phyloP scores from a whole-genome alignment of 441 rosid genomes.

The Jatropha multifida region DNA sequence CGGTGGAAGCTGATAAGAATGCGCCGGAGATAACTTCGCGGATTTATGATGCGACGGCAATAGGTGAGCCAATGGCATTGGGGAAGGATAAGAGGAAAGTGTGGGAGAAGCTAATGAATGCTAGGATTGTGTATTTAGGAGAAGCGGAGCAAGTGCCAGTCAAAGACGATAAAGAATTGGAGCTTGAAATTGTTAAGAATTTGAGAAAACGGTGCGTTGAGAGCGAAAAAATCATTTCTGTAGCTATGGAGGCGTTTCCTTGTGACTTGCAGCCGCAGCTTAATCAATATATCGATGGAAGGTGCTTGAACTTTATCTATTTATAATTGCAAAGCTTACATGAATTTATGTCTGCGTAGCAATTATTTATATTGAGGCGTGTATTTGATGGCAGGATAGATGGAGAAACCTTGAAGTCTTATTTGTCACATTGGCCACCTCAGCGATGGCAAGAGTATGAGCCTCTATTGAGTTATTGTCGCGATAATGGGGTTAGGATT shows the following conservation, averaged over 20 bases:
- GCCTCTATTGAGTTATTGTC: slow-evolving; percentile 77
- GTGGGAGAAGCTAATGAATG: slow-evolving; percentile 82
- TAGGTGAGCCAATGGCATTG: slow-evolving; percentile 85
- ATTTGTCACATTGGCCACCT: slow-evolving; percentile 63
- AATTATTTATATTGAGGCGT: slow-evolving; percentile 15
- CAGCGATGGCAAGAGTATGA: slow-evolving; percentile 84
- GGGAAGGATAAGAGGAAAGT: slow-evolving; percentile 81
- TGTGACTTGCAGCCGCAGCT: slow-evolving; percentile 69
- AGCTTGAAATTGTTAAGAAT: slow-evolving; percentile 67
- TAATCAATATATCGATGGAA: slow-evolving; percentile 58
- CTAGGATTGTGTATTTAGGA: slow-evolving; percentile 79
- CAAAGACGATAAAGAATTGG: slow-evolving; percentile 73
- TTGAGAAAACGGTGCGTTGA: slow-evolving; percentile 57
- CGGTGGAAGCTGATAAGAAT: slow-evolving; percentile 16
- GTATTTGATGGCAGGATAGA: slow-evolving; percentile 63
- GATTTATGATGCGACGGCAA: slow-evolving; percentile 80
- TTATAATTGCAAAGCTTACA: background rate
- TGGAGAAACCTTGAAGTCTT: slow-evolving; percentile 67
- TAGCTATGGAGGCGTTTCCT: slow-evolving; percentile 83
- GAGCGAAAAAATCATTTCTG: slow-evolving; percentile 50
- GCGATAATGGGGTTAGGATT: slow-evolving; percentile 64
- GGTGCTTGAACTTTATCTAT: slow-evolving; percentile 33
- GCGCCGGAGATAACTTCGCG: slow-evolving; percentile 40
- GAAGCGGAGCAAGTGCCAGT: slow-evolving; percentile 93
- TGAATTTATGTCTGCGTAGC: background rate